Evolutionary conservation across 2,329 filamentous ascomycete genomes (phyloP).

Genomic region (Trichoderma cornu-damae): DNA sequence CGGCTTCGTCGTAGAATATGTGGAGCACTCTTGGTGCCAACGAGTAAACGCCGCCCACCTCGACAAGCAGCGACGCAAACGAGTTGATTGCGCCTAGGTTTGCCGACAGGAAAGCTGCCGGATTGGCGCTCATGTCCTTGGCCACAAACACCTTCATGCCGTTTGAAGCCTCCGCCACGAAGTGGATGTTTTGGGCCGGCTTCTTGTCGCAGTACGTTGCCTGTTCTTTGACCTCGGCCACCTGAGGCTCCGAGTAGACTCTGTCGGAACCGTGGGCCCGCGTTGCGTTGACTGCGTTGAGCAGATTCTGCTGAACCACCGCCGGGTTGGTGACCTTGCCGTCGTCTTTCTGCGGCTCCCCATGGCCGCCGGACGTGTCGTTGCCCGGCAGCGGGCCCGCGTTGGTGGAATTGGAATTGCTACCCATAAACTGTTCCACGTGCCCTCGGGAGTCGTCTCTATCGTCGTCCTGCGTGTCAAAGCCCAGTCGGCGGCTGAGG

Average conservation of each 20-base stretch:
- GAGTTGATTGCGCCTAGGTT: conserved; percentile 59
- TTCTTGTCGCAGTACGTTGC: conserved; percentile 80
- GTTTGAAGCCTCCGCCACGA: conserved; percentile 63
- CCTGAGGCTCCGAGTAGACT: conserved; percentile 68
- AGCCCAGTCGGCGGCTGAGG: conserved; percentile 61
- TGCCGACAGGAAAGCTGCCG: conserved; percentile 51
- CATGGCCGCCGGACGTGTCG: conserved; percentile 18
- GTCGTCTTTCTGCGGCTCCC: conserved; percentile 35
- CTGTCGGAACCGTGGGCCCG: conserved; percentile 68
- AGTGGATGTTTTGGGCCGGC: conserved; percentile 66
- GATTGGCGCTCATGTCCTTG: conserved; percentile 45
- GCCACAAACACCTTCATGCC: conserved; percentile 70
- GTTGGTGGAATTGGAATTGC: conserved; percentile 17
- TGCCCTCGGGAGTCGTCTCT: conserved; percentile 37
- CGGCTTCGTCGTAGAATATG: conserved; percentile 77
- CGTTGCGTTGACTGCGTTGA: conserved; percentile 73
- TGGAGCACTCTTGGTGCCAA: conserved; percentile 66
- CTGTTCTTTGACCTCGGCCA: conserved; percentile 72
- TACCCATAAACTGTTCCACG: conserved; percentile 40
- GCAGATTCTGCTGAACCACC: conserved; percentile 62
- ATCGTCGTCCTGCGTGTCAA: conserved; percentile 49
- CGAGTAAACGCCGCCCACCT: conserved; percentile 67
- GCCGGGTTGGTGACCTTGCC: conserved; percentile 56
- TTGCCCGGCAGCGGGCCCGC: conserved; percentile 16
- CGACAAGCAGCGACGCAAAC: conserved; percentile 65